These are phyloP conservation scores for Dothiorella sarmentorum DNA, from an alignment of 2,329 filamentous ascomycete species.

Conservation along the genomic window DNA sequence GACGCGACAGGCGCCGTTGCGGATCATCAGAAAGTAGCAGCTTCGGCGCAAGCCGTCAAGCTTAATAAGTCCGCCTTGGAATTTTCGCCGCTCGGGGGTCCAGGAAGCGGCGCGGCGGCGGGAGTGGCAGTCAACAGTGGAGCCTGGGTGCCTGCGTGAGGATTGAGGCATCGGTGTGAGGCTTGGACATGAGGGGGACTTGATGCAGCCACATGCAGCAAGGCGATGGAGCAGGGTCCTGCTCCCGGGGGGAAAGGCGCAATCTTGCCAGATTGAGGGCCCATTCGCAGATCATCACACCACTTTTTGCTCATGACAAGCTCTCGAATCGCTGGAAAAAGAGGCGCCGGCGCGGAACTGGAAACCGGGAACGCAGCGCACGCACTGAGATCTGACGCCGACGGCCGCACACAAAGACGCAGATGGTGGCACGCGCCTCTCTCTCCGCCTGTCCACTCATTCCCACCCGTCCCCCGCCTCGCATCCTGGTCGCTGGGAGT, in stretches of 20 bases:
- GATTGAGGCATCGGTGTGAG: background rate
- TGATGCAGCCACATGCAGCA: too few relatives aligned
- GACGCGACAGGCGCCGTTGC: slow-evolving; percentile 5
- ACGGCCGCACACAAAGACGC: background rate
- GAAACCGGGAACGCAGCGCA: slow-evolving; percentile 4
- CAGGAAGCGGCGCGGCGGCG: background rate
- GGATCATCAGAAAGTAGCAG: too few relatives aligned
- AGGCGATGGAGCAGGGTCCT: background rate
- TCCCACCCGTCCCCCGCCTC: background rate
- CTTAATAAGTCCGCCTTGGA: background rate
- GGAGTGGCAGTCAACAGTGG: slow-evolving; percentile 11
- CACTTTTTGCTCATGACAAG: slow-evolving; percentile 12
- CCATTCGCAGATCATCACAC: slow-evolving; percentile 13
- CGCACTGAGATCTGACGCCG: slow-evolving; percentile 1
- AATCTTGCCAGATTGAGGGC: slow-evolving; percentile 16
- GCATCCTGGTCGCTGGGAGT: background rate
- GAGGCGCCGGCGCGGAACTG: slow-evolving; percentile 13
- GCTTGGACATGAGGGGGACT: background rate
- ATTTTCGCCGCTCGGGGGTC: background rate
- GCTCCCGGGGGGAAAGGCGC: slow-evolving; percentile 7
- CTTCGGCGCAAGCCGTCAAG: background rate
- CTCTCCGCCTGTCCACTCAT: background rate
- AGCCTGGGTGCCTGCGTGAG: background rate
- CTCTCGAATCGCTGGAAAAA: slow-evolving; percentile 14
- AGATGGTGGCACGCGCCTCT: slow-evolving; percentile 9